phyloP scores from a whole-genome alignment of 164 flowering plant genomes.

The Magnolia kwangsiensis region DNA sequence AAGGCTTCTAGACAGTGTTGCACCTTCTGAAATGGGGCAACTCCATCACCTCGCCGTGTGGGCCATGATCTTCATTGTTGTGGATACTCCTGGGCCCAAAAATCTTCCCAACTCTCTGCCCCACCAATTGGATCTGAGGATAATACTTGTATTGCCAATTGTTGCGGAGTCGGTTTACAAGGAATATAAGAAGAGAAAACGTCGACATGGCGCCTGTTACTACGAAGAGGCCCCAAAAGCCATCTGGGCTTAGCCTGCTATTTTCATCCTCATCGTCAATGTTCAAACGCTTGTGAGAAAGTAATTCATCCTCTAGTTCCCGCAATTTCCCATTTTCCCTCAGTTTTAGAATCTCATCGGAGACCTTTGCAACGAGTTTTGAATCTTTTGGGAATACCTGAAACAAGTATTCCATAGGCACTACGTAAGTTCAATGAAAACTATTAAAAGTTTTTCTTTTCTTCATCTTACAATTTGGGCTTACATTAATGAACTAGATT shows the following conservation, averaged over 20 bases:
- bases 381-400: constrained; percentile 2
- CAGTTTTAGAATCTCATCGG: neutral
- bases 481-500: neutral
- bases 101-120: too few relatives aligned
- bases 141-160: neutral
- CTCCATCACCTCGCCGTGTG: too few relatives aligned
- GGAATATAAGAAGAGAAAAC: constrained; percentile 4
- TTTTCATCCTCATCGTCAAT: neutral
- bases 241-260: constrained; percentile 13
- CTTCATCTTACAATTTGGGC: too few relatives aligned
- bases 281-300: constrained; percentile 6
- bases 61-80: too few relatives aligned
- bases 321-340: neutral
- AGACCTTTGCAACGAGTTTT: neutral
- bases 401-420: neutral
- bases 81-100: too few relatives aligned
- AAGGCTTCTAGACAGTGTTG: too few relatives aligned
- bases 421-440: too few relatives aligned
- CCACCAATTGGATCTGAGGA: too few relatives aligned
- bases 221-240: constrained; percentile 23
- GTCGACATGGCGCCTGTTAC: constrained; percentile 16
- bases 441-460: too few relatives aligned
- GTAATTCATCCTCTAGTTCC: neutral
- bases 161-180: neutral
- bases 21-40: too few relatives aligned